Evolutionary conservation across 495 filamentous ascomycete species (phyloP).

Genomic region (Aspergillus heteromorphus): DNA sequence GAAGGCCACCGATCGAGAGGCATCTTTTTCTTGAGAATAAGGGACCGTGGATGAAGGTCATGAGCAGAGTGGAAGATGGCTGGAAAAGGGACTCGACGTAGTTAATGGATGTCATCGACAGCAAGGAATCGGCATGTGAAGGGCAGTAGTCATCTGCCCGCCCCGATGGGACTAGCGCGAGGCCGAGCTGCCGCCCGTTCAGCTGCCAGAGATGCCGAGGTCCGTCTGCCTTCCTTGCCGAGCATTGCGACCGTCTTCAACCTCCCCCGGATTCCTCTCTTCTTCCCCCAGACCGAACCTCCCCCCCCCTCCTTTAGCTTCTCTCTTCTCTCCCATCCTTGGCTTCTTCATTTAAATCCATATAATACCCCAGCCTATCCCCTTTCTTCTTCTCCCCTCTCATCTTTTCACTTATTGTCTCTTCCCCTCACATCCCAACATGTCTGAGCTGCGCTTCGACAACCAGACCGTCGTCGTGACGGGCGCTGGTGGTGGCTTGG

Average conservation of each 20-base stretch:
- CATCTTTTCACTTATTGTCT: neutral
- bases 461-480: slow-evolving; percentile 96
- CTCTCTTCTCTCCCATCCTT: slow-evolving; percentile 5
- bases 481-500: slow-evolving; percentile 90
- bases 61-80: too few species aligned
- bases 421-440: slow-evolving; percentile 27
- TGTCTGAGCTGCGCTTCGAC: slow-evolving; percentile 86
- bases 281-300: slow-evolving; percentile 27
- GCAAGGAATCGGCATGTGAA: slow-evolving; percentile 37
- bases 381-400: slow-evolving; percentile 18
- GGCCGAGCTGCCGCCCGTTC: slow-evolving; percentile 23
- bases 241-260: slow-evolving; percentile 28
- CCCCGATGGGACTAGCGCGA: slow-evolving; percentile 9
- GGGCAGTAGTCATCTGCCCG: slow-evolving; percentile 22
- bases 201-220: slow-evolving; percentile 42
- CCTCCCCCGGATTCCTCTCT: slow-evolving; percentile 18
- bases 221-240: slow-evolving; percentile 28
- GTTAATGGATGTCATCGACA: too few species aligned
- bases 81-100: too few species aligned
- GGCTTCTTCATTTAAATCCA: neutral
- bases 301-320: slow-evolving; percentile 25
- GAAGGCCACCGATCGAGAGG: neutral
- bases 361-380: slow-evolving; percentile 3
- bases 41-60: neutral
- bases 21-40: neutral